phyloP scores from a whole-genome alignment of 2,329 filamentous ascomycete genomes.

The Fusarium scirpi region DNA sequence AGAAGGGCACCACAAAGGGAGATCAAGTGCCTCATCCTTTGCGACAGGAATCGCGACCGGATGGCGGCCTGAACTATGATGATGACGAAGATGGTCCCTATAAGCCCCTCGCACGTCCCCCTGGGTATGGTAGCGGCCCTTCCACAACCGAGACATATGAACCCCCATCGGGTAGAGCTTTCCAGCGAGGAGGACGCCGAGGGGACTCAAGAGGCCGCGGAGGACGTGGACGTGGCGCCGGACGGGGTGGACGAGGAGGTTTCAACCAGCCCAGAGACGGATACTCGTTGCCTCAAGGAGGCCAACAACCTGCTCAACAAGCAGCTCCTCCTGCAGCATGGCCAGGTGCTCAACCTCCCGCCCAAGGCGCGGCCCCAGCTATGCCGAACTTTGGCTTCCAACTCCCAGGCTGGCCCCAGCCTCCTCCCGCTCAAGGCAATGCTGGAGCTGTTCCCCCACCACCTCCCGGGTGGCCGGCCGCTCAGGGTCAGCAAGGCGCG shows the following conservation, averaged over 20 bases:
- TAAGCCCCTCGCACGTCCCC: slow-evolving; percentile 75
- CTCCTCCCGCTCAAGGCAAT: slow-evolving; percentile 39
- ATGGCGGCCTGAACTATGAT: slow-evolving; percentile 72
- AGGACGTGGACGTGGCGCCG: slow-evolving; percentile 56
- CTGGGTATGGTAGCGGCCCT: slow-evolving; percentile 68
- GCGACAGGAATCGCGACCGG: slow-evolving; percentile 54
- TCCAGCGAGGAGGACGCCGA: slow-evolving; percentile 57
- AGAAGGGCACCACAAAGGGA: slow-evolving; percentile 56
- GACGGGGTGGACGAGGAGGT: slow-evolving; percentile 56
- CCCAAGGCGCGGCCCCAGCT: slow-evolving; percentile 39
- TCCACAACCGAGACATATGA: slow-evolving; percentile 56
- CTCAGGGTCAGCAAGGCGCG: slow-evolving; percentile 50
- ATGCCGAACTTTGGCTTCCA: slow-evolving; percentile 58
- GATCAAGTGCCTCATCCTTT: slow-evolving; percentile 53
- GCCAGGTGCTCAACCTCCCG: slow-evolving; percentile 28
- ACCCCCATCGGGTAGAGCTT: slow-evolving; percentile 48
- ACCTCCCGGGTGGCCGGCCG: slow-evolving; percentile 52
- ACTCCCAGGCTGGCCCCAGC: slow-evolving; percentile 58
- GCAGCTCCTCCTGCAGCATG: slow-evolving; percentile 31
- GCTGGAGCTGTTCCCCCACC: slow-evolving; percentile 57
- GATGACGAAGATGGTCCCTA: slow-evolving; percentile 78
- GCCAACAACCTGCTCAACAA: slow-evolving; percentile 52
- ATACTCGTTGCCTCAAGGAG: slow-evolving; percentile 55
- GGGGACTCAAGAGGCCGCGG: slow-evolving; percentile 61
- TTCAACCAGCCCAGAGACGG: slow-evolving; percentile 52